A percentile compares a stretch with the other conserved stretches of the same genome.
These are phyloP conservation scores for Nicotiana otophora DNA, from an alignment of 257 asterid genomes.

Conservation along the genomic window DNA sequence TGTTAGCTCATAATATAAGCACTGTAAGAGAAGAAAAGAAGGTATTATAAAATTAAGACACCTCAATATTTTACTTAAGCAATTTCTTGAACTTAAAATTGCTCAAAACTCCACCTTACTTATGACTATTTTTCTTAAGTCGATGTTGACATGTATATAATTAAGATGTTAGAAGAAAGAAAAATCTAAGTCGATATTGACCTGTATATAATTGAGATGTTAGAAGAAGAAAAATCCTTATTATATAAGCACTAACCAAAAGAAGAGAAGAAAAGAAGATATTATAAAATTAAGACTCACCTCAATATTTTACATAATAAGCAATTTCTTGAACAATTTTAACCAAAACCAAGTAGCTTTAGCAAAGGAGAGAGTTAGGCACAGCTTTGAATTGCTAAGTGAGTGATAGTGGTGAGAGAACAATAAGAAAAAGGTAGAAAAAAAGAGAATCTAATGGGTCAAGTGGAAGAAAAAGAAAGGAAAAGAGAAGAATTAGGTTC, in stretches of 20 bases:
- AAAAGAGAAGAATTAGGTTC: conserved; percentile 7
- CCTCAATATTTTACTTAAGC: neutral
- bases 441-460: neutral
- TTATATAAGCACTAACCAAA: neutral
- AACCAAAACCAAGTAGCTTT: neutral
- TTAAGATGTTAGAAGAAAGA: neutral
- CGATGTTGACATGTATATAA: neutral
- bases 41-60: neutral
- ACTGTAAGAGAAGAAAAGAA: neutral
- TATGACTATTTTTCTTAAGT: neutral
- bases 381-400: neutral
- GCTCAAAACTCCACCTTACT: too few species aligned
- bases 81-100: neutral
- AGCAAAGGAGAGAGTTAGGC: neutral
- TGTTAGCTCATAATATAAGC: too few species aligned
- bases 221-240: too few species aligned
- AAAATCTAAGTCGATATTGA: neutral
- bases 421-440: neutral
- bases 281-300: neutral
- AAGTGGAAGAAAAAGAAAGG: neutral
- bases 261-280: neutral
- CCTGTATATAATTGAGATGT: neutral
- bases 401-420: conserved; percentile 2
- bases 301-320: neutral
- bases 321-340: neutral